phyloP scores from a whole-genome alignment of 345 rosid species.

The Syzygium aromaticum region DNA sequence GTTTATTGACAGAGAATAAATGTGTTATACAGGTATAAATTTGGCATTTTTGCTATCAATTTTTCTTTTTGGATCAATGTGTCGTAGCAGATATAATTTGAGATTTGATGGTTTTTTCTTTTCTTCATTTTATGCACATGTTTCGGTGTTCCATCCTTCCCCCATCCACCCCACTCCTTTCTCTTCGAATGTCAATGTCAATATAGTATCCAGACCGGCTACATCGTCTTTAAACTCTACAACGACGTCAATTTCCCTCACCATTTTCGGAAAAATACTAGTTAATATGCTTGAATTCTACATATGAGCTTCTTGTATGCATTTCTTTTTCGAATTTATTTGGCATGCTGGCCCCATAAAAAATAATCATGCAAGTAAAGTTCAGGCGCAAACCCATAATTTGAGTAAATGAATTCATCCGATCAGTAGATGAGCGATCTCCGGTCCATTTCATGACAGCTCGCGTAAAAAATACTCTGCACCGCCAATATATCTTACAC shows the following conservation, averaged over 20 bases:
- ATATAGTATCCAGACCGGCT: background rate
- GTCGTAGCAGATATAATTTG: background rate
- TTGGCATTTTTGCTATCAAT: background rate
- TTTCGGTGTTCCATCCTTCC: background rate
- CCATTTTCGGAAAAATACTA: background rate
- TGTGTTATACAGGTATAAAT: fast-evolving
- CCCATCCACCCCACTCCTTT: background rate
- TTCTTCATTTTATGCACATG: background rate
- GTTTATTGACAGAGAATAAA: background rate
- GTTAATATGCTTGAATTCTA: background rate
- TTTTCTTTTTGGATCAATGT: background rate
- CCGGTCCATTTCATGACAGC: background rate
- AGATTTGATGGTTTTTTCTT: background rate
- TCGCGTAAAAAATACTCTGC: background rate
- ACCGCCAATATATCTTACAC: background rate
- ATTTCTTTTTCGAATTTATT: background rate
- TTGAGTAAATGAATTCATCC: background rate
- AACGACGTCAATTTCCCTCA: background rate
- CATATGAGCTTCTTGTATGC: background rate
- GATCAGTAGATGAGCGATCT: background rate
- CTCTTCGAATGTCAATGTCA: background rate
- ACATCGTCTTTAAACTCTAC: background rate
- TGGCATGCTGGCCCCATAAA: background rate
- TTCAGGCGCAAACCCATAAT: background rate
- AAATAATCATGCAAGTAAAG: background rate